These are phyloP conservation scores for Ascochyta pisi DNA, from an alignment of 2,329 filamentous ascomycete species.

Conservation along the genomic window DNA sequence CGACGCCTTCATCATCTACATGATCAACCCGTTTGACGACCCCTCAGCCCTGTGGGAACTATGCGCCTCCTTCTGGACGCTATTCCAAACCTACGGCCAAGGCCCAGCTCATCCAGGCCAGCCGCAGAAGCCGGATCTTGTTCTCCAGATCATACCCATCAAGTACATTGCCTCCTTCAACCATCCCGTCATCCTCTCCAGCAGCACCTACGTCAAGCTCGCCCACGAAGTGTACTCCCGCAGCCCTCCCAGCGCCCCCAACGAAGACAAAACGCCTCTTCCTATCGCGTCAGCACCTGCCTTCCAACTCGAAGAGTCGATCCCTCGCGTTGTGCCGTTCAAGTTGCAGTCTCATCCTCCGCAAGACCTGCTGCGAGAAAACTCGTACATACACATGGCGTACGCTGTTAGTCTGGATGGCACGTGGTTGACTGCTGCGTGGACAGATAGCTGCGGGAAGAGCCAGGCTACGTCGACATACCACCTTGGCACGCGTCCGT, in stretches of 20 bases:
- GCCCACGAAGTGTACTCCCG: slow-evolving; percentile 81
- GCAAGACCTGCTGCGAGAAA: slow-evolving; percentile 76
- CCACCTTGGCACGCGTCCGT: slow-evolving; percentile 68
- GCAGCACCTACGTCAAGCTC: slow-evolving; percentile 65
- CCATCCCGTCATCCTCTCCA: slow-evolving; percentile 67
- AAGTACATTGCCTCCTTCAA: slow-evolving; percentile 70
- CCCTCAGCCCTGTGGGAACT: slow-evolving; percentile 69
- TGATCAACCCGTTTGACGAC: slow-evolving; percentile 72
- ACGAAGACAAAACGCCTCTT: slow-evolving; percentile 53
- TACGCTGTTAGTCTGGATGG: slow-evolving; percentile 79
- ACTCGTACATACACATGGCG: slow-evolving; percentile 79
- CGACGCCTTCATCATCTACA: slow-evolving; percentile 71
- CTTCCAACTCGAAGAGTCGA: slow-evolving; percentile 72
- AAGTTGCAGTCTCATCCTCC: slow-evolving; percentile 72
- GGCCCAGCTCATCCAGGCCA: slow-evolving; percentile 51
- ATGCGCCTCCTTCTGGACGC: slow-evolving; percentile 74
- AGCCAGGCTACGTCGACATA: slow-evolving; percentile 77
- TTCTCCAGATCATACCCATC: slow-evolving; percentile 76
- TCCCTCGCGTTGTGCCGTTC: slow-evolving; percentile 77
- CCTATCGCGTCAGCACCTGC: slow-evolving; percentile 68
- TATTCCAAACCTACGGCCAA: slow-evolving; percentile 69
- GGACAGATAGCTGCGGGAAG: slow-evolving; percentile 79
- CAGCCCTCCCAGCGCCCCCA: slow-evolving; percentile 60
- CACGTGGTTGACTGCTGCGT: slow-evolving; percentile 79
- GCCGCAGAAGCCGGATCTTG: slow-evolving; percentile 63